Percentiles rank a stretch among this genome's conserved stretches.
phyloP scores from a whole-genome alignment of 441 rosid genomes.

The Adansonia gregorii region DNA sequence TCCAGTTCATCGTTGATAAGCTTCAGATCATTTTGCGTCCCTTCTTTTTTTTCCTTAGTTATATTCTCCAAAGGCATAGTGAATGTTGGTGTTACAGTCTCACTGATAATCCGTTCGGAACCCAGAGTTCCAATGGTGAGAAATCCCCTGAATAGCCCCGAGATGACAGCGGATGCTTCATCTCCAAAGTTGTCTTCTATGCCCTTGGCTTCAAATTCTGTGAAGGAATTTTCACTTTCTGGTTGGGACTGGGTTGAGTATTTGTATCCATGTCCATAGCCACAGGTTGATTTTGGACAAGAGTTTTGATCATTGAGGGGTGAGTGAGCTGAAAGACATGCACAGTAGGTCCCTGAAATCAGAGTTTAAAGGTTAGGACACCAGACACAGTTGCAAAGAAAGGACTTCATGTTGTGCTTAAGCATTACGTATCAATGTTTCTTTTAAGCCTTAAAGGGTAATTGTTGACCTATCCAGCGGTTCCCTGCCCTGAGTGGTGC shows the following conservation, averaged over 20 bases:
- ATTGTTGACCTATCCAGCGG: slow-evolving; percentile 17
- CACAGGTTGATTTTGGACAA: slow-evolving; percentile 45
- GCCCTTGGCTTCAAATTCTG: slow-evolving; percentile 38
- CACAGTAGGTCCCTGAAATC: slow-evolving; percentile 62
- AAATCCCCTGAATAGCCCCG: slow-evolving; percentile 78
- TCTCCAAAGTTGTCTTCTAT: slow-evolving; percentile 39
- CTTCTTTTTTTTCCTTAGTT: slow-evolving; percentile 45
- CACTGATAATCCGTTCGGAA: slow-evolving; percentile 50
- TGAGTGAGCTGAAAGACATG: slow-evolving; percentile 58
- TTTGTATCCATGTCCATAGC: slow-evolving; percentile 42
- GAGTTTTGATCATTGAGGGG: slow-evolving; percentile 51
- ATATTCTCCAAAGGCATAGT: slow-evolving; percentile 51
- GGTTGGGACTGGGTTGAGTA: slow-evolving; percentile 37
- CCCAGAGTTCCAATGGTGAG: slow-evolving; percentile 93
- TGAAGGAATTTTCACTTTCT: slow-evolving; percentile 48
- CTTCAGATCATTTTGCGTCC: slow-evolving; percentile 65
- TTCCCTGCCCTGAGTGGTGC: slow-evolving; percentile 15
- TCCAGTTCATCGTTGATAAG: slow-evolving; percentile 62
- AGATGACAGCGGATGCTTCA: slow-evolving; percentile 40
- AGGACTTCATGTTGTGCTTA: slow-evolving; percentile 16
- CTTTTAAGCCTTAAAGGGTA: slow-evolving; percentile 12
- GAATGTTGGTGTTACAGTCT: slow-evolving; percentile 73
- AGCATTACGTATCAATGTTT: not conserved
- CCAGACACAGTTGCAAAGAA: slow-evolving; percentile 15
- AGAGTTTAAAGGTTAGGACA: slow-evolving; percentile 29